Base-by-base conservation (phyloP, 2,329 filamentous ascomycete genomes). In the Penicillium carneum region DNA sequence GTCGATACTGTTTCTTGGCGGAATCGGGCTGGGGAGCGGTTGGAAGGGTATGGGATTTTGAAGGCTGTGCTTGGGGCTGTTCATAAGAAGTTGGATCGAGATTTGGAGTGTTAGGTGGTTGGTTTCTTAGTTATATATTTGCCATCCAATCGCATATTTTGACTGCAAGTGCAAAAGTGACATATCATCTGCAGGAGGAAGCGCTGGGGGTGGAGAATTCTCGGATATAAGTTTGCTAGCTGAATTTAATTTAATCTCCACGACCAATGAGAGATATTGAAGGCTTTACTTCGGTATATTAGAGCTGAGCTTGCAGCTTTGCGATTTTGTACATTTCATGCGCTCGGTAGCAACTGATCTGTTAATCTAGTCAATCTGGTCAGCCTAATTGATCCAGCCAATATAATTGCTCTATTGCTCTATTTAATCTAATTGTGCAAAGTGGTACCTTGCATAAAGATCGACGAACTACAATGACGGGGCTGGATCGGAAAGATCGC, bases 1-100 rank as follows among this genome's bases (percentile, higher is more conserved):
- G 92, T 97, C 16, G 94, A 98, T 77, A 96, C 93, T 0, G 89
- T 93, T 36, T 90, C 90, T 0, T 97, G 90, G 83, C 83, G 81
- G 1, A 80, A 79, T 9, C 76, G 81, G 20, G 79, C 79, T 26
- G 80, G 80, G 16, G 64, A 72, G n/a, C 72, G 72, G 8, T 80
- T 97, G 47, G 88, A 87, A 0, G 89, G 84, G 0, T 86, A 91
- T 2, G 87, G 85, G 0, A 89, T 97, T 45, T 78, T 97, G 63
- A 98, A 97, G 79, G 86, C 87, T 31, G 90, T 96, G 0, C 82
- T 97, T 4, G 93, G 93, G 2, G 86, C 88, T 0, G 90, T 97
- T 9, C 86, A 92, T 67, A 84, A 86, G 62, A 69, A 63, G 57
- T 58, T 63, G 34, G 65, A 66, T 26, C 23, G 23, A 26, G 23